phyloP scores from a whole-genome alignment of 345 rosid genomes.

The Erucastrum elatum region DNA sequence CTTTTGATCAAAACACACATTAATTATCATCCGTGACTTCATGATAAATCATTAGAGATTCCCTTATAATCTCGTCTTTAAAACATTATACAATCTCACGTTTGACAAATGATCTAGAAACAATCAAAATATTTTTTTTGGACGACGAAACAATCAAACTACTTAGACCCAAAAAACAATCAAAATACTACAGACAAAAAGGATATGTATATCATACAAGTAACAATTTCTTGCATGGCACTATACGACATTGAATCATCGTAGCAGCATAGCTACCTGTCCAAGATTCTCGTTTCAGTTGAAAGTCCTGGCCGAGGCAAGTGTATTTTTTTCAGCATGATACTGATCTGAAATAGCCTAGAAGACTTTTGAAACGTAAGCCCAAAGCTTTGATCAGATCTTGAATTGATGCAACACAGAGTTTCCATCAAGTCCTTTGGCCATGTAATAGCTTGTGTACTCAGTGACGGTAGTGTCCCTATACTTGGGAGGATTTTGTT shows the following conservation, averaged over 20 bases:
- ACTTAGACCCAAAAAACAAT: too few relatives aligned
- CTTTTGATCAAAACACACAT: neutral
- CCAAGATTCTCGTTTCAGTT: too few relatives aligned
- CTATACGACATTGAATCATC: too few relatives aligned
- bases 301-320: too few relatives aligned
- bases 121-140: too few relatives aligned
- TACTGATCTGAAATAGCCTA: neutral
- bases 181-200: too few relatives aligned
- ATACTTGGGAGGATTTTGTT: slow-evolving; percentile 46
- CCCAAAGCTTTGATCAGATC: neutral
- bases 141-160: too few relatives aligned
- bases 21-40: neutral
- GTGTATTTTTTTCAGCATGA: neutral
- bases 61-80: neutral
- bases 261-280: too few relatives aligned
- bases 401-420: slow-evolving; percentile 26
- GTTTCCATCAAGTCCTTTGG: slow-evolving; percentile 44
- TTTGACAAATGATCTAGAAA: neutral
- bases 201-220: too few relatives aligned
- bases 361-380: neutral
- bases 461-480: slow-evolving; percentile 44
- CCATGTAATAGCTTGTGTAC: slow-evolving; percentile 6
- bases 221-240: too few relatives aligned
- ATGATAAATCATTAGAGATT: neutral
- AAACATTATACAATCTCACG: neutral